These are phyloP conservation scores for Metarhizium album DNA, from an alignment of 2,329 filamentous ascomycete genomes.

Conservation along the genomic window DNA sequence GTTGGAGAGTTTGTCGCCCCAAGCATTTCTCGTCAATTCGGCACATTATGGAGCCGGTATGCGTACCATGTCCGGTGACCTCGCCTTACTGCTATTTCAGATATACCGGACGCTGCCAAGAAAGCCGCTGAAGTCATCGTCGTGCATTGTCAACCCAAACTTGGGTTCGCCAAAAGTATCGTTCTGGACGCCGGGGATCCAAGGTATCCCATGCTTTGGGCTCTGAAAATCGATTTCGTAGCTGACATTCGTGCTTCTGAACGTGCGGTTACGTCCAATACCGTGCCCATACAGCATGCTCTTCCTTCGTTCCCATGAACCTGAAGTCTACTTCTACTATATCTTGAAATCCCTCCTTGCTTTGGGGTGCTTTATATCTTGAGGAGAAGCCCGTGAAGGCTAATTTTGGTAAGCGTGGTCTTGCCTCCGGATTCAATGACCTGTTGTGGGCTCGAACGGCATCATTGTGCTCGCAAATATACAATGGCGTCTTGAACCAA, in stretches of 20 bases:
- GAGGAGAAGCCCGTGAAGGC: constrained; percentile 70
- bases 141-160: not conserved
- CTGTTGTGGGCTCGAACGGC: constrained; percentile 62
- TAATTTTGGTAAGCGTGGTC: constrained; percentile 61
- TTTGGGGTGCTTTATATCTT: constrained; percentile 60
- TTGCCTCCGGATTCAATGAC: constrained; percentile 72
- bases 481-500: constrained; percentile 63
- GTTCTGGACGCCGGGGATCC: not conserved
- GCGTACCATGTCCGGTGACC: not conserved
- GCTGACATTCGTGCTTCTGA: not conserved
- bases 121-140: not conserved
- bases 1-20: not conserved
- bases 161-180: not conserved
- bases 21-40: not conserved
- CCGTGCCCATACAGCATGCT: constrained; percentile 60
- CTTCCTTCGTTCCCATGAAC: constrained; percentile 59
- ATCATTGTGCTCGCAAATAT: constrained; percentile 77
- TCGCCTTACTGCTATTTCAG: not conserved
- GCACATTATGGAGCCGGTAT: too few species aligned
- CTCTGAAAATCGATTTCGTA: not conserved
- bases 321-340: constrained; percentile 65
- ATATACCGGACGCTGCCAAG: not conserved
- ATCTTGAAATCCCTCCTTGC: constrained; percentile 75
- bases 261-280: constrained; percentile 55
- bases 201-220: not conserved